Base-by-base conservation (phyloP, 225 moss, liverwort and hornwort species). In the Ulota crispa region DNA sequence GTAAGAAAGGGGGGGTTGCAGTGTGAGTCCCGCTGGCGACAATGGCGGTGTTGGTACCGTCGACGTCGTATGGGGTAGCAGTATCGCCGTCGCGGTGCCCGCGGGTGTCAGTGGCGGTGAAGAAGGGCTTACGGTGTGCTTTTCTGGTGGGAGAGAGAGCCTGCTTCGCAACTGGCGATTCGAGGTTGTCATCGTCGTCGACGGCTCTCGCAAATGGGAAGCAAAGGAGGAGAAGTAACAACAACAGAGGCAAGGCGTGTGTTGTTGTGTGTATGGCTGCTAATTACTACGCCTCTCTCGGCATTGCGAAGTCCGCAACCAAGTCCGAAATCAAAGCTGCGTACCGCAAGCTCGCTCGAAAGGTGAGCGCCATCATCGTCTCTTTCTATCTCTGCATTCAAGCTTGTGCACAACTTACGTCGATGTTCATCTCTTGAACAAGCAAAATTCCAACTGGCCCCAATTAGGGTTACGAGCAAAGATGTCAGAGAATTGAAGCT, bases 251-350 rank as follows among this genome's bases (percentile, higher is more conserved):
- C 56, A 76, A 74, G 66, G 77, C 64, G 64, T 85, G 77, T 30
- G 85, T 89, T 30, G 85, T 89, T 30, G 85, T 89, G 70, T 79
- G 82, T 28, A 89, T 91, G 91, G 91, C 91, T 74, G 87, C 83
- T 43, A 89, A 92, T 89, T 86, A 86, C 77, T 92, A 92, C 74
- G 6, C 82, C 42, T 73, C 83, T 68, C 87, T 92, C 30, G 92
- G 89, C 16, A 79, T 92, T 30, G 78, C 92, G 20, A 90, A 70
- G 78, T 72, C 84, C 0, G 88, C 92, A 11, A 81, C 62, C 77
- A 92, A 90, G 84, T 56, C 74, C 74, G 92, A 89, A 75, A 90
- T 92, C 78, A 92, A 92, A 75, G 76, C 86, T 42, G 92, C 92
- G 3, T 92, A 92, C 70, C 86, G 92, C 10, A 87, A 88, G 74